phyloP scores from a whole-genome alignment of 31 red algal species.

The Endocladia muricata region DNA sequence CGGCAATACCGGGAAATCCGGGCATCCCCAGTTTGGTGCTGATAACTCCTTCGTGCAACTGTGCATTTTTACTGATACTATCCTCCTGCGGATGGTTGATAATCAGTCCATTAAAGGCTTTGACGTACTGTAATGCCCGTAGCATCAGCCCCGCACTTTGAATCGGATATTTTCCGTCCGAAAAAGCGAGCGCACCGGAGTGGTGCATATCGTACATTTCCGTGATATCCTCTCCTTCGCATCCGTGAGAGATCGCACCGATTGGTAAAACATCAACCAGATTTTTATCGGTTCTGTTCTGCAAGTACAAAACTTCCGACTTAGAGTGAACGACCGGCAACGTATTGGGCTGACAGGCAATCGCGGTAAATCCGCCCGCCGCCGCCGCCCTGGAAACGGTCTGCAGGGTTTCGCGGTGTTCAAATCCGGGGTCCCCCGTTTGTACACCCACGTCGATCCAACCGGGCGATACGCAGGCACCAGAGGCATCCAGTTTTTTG shows the following conservation, averaged over 20 bases:
- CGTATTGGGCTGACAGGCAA: neutral
- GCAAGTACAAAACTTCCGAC: neutral
- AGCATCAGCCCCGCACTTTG: neutral
- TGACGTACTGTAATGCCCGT: neutral
- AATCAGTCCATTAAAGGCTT: neutral
- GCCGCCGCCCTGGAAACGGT: neutral
- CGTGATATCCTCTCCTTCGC: neutral
- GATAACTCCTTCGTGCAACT: neutral
- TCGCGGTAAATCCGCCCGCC: constrained; percentile 8
- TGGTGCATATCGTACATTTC: neutral
- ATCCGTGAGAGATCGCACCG: neutral
- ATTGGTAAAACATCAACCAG: neutral
- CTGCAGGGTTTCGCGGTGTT: neutral
- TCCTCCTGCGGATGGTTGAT: neutral
- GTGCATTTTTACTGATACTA: neutral
- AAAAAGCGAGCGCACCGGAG: neutral
- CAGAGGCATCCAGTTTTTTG: too few relatives aligned
- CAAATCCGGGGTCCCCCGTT: constrained; percentile 7
- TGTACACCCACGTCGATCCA: neutral
- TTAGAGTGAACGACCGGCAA: neutral
- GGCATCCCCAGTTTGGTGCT: neutral
- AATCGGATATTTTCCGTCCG: neutral
- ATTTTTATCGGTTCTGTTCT: neutral
- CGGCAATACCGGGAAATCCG: neutral
- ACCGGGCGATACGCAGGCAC: too few relatives aligned